Base-by-base conservation (phyloP, 1,139 yeast genomes). In the Candida gigantensis region DNA sequence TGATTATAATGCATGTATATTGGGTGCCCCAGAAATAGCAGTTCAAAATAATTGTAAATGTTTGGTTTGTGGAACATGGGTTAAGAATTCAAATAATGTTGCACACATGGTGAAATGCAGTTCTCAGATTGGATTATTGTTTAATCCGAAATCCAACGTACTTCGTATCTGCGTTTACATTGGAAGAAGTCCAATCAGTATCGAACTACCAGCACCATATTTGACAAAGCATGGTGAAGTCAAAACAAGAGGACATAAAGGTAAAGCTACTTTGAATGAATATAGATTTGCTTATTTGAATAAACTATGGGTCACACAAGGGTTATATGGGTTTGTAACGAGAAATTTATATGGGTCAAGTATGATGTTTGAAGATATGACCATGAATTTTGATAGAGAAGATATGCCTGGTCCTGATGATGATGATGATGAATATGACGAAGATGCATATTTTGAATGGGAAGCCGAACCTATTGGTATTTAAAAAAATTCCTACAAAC, bases 181-280 rank as follows among this genome's bases (percentile, higher is more conserved):
- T 46, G 55, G 56, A 1, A 43, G 43, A 9, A 58, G 55, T 44
- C 70, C 56, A 28, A 58, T 52, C 4, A 56, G 55, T 30, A 44
- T 62, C 2, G 55, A 59, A 23, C 59, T 76, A 16, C 68, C 74
- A 11, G 84, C 86, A 0, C 92, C 92, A 2, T 84, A 83, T 51
- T 61, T 84, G 51, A 82, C 86, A 34, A 65, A 69, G 5, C 88
- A 83, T 54, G 94, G 94, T 19, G 92, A 84, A 53, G 74, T 81
- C 8, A 83, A 84, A 32, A 63, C 68, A 7, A 72, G 72, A 16
- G 66, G 77, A 6, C 62, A 68, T 44, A 67, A 72, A 10, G 74
- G 77, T 8, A 79, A 73, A 39, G 85, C 87, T 0, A 65, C 65
- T 0, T 64, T 84, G 41, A 74, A 72, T 48, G 45, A 61, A 17